phyloP scores from a whole-genome alignment of 306 rosid species.

The Fragaria vesca region DNA sequence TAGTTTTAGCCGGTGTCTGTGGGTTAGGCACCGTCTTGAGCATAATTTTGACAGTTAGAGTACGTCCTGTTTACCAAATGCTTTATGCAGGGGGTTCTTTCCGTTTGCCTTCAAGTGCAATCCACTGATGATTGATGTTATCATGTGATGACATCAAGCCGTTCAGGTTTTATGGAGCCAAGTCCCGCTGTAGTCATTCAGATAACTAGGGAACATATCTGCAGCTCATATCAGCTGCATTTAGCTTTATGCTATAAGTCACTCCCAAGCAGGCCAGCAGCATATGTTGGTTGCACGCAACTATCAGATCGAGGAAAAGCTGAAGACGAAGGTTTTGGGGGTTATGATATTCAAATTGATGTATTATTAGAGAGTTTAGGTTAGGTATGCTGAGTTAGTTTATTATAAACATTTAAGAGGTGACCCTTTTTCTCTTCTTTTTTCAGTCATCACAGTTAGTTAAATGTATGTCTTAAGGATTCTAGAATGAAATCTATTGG shows the following conservation, averaged over 20 bases:
- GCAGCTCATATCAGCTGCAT: constrained; percentile 5
- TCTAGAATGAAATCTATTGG: constrained; percentile 4
- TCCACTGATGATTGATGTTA: constrained; percentile 18
- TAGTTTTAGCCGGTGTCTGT: constrained; percentile 56
- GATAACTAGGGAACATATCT: constrained; percentile 7
- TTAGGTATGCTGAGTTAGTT: background rate
- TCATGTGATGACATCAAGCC: background rate
- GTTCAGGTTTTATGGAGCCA: background rate
- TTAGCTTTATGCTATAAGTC: background rate
- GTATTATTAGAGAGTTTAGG: background rate
- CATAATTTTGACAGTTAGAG: constrained; percentile 61
- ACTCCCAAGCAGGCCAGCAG: background rate
- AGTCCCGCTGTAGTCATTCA: constrained; percentile 12
- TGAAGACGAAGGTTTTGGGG: constrained; percentile 3
- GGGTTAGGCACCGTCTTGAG: constrained; percentile 68
- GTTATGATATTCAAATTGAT: constrained; percentile 3
- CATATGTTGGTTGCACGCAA: constrained; percentile 4
- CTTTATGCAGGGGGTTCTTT: constrained; percentile 66
- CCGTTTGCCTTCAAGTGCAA: constrained; percentile 38
- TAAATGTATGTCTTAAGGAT: background rate
- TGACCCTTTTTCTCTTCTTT: background rate
- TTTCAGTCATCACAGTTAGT: background rate
- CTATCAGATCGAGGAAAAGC: constrained; percentile 9
- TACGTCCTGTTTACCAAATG: constrained; percentile 72
- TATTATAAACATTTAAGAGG: background rate